phyloP scores from a whole-genome alignment of 1,139 yeast species.

The Taphrina communis region DNA sequence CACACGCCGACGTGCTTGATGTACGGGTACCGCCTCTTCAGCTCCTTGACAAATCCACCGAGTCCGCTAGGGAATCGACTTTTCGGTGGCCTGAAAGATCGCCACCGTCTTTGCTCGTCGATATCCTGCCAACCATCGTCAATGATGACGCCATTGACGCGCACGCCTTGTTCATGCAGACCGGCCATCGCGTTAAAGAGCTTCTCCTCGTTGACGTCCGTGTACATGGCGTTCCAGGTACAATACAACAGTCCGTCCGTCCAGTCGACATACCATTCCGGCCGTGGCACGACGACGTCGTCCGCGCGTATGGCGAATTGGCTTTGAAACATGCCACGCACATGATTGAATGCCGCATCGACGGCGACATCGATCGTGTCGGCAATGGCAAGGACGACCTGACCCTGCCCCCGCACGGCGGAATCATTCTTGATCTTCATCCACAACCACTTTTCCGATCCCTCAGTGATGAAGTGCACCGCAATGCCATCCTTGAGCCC shows the following conservation, averaged over 20 bases:
- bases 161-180: slow-evolving; percentile 47
- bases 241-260: slow-evolving; percentile 48
- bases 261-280: slow-evolving; percentile 44
- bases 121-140: slow-evolving; percentile 52
- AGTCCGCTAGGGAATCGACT: slow-evolving; percentile 49
- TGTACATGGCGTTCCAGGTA: slow-evolving; percentile 52
- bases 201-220: slow-evolving; percentile 46
- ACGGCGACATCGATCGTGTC: slow-evolving; percentile 7
- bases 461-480: slow-evolving; percentile 8
- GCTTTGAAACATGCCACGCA: slow-evolving; percentile 4
- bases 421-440: slow-evolving; percentile 23
- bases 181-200: slow-evolving; percentile 48
- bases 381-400: slow-evolving; percentile 2
- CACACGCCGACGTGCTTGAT: slow-evolving; percentile 51
- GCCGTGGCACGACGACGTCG: slow-evolving; percentile 9
- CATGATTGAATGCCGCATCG: slow-evolving; percentile 13
- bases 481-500: slow-evolving; percentile 17
- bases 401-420: not conserved
- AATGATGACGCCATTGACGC: slow-evolving; percentile 48
- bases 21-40: slow-evolving; percentile 49
- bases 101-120: slow-evolving; percentile 47
- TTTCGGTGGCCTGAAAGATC: slow-evolving; percentile 47
- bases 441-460: not conserved
- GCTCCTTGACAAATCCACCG: slow-evolving; percentile 47
- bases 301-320: not conserved